Evolutionary conservation across 495 filamentous ascomycete genomes (phyloP).

Genomic region (Sordaria brevicollis): DNA sequence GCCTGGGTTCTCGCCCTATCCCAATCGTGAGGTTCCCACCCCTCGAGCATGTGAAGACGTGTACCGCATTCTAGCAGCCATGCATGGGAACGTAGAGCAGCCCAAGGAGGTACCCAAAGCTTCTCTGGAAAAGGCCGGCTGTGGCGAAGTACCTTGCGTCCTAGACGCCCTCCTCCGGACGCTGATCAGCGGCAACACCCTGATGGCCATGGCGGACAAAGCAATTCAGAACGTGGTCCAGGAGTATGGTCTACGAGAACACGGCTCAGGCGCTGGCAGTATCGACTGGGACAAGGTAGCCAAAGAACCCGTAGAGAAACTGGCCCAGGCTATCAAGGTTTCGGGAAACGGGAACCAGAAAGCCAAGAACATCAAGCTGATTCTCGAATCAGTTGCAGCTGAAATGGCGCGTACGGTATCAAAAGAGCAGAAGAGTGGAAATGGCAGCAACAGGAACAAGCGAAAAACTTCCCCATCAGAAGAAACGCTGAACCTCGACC

Average conservation of each 20-base stretch:
- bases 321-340: slow-evolving; percentile 61
- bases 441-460: background rate
- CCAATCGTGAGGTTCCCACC: slow-evolving; percentile 57
- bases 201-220: slow-evolving; percentile 50
- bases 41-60: slow-evolving; percentile 64
- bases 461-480: background rate
- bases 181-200: slow-evolving; percentile 65
- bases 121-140: slow-evolving; percentile 72
- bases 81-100: slow-evolving; percentile 55
- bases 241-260: slow-evolving; percentile 47
- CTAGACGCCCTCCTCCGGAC: slow-evolving; percentile 84
- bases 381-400: slow-evolving; percentile 68
- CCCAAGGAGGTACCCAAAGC: slow-evolving; percentile 65
- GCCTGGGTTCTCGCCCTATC: slow-evolving; percentile 53
- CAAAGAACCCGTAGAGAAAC: slow-evolving; percentile 45
- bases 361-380: slow-evolving; percentile 65
- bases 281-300: slow-evolving; percentile 84
- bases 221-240: slow-evolving; percentile 64
- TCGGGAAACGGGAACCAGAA: slow-evolving; percentile 62
- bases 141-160: slow-evolving; percentile 87
- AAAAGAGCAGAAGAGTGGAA: background rate
- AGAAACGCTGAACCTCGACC: slow-evolving; percentile 54
- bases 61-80: slow-evolving; percentile 50
- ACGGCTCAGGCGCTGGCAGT: slow-evolving; percentile 48
- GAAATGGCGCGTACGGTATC: slow-evolving; percentile 31